These are phyloP conservation scores for Leishmania martiniquensis DNA, from an alignment of 208 protist genomes.

Conservation along the genomic window DNA sequence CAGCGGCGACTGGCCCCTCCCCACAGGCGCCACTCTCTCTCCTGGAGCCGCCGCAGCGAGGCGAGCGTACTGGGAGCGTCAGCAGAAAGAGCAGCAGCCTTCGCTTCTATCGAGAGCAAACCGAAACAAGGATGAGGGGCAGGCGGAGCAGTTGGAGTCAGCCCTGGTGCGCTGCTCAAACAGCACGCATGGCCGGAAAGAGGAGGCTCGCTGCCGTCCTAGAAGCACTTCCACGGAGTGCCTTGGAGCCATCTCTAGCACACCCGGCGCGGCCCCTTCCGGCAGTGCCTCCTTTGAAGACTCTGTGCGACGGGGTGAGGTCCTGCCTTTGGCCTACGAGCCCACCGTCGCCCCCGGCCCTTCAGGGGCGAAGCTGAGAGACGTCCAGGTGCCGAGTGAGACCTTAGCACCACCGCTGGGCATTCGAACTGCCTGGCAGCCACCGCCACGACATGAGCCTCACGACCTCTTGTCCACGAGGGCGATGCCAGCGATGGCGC, in stretches of 20 bases:
- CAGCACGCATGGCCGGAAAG: not conserved
- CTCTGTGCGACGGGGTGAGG: slow-evolving; percentile 18
- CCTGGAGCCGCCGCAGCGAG: slow-evolving; percentile 28
- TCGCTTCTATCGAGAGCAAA: not conserved
- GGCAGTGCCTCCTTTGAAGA: slow-evolving; percentile 14
- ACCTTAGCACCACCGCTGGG: not conserved
- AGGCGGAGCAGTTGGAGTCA: not conserved
- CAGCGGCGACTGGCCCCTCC: not conserved
- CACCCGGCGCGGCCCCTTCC: not conserved
- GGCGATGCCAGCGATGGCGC: not conserved
- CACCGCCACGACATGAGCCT: not conserved
- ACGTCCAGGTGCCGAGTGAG: not conserved
- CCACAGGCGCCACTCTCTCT: slow-evolving; percentile 5
- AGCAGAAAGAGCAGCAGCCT: slow-evolving; percentile 12
- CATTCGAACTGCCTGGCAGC: not conserved
- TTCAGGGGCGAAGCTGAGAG: too few species aligned
- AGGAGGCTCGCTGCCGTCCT: slow-evolving; percentile 1
- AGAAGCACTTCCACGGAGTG: slow-evolving; percentile 8
- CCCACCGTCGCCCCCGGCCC: not conserved
- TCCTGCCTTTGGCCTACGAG: not conserved
- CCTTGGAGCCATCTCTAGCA: not conserved
- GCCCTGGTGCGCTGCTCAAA: not conserved
- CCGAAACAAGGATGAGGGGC: not conserved
- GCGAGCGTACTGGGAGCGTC: slow-evolving; percentile 26
- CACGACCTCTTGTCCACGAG: not conserved